Percentiles rank a stretch among this genome's conserved stretches.
Conservation (phyloP, 2,329 filamentous ascomycete genomes). For the Amphichorda felina region DNA sequence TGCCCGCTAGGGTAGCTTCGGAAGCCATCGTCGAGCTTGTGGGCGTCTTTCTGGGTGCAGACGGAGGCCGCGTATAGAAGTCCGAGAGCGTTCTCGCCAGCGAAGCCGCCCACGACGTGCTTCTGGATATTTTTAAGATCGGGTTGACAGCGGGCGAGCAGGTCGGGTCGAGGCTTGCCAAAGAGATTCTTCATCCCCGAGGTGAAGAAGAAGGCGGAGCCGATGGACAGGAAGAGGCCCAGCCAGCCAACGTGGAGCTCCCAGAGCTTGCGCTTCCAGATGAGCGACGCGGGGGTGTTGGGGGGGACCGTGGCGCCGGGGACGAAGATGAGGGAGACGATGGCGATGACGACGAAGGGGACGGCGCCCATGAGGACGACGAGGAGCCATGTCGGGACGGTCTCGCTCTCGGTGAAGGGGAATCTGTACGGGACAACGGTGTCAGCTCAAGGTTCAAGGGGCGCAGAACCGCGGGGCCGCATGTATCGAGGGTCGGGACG, state of each 20-base stretch:
- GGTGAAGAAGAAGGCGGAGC: conserved; percentile 67
- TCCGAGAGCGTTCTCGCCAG: conserved; percentile 39
- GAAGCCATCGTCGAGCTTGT: conserved; percentile 67
- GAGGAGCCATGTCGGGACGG: conserved; percentile 56
- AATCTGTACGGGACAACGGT: conserved; percentile 49
- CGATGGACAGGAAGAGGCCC: conserved; percentile 63
- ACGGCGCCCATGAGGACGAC: conserved; percentile 49
- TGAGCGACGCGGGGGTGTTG: conserved; percentile 47
- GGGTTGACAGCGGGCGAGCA: conserved; percentile 69
- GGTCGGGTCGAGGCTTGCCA: conserved; percentile 64
- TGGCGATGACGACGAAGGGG: conserved; percentile 55
- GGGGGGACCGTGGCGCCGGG: conserved; percentile 57
- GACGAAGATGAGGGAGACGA: conserved; percentile 58
- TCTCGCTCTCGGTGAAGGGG: conserved; percentile 59
- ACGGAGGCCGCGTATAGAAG: conserved; percentile 66
- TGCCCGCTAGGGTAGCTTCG: conserved; percentile 55
- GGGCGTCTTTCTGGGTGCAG: conserved; percentile 53
- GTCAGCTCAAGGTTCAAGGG: too few species aligned
- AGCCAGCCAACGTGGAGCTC: conserved; percentile 81
- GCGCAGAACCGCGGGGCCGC: background rate
- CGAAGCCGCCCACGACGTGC: conserved; percentile 52
- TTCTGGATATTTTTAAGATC: conserved; percentile 51
- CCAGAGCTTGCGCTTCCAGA: conserved; percentile 81
- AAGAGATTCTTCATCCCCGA: conserved; percentile 73
- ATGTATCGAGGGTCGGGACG: too few species aligned